These are phyloP conservation scores for Chytridiales sp. DNA, from an alignment of 371 early-diverging fungal species.

Conservation along the genomic window DNA sequence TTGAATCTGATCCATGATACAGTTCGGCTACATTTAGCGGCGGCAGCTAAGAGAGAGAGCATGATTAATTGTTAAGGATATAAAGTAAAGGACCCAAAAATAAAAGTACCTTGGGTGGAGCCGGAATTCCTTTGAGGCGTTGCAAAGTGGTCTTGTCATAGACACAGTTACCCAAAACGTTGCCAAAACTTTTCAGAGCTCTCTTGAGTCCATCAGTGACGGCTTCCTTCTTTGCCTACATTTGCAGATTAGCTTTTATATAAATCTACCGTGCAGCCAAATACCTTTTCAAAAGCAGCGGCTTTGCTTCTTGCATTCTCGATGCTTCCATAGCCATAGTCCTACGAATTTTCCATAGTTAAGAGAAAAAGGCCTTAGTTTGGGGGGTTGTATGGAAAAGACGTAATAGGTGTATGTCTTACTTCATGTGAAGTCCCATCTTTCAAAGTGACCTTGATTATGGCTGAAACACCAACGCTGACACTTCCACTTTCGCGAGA, in stretches of 20 bases:
- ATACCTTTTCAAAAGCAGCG: conserved; percentile 83
- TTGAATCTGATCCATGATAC: neutral
- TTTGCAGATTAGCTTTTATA: neutral
- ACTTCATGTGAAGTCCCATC: conserved; percentile 96
- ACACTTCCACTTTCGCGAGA: conserved; percentile 39
- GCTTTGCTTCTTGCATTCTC: conserved; percentile 85
- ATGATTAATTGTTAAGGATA: neutral
- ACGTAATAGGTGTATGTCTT: neutral
- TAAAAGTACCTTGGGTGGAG: conserved; percentile 20
- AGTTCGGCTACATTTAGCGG: neutral
- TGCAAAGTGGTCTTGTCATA: conserved; percentile 87
- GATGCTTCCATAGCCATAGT: conserved; percentile 83
- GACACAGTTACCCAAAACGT: conserved; percentile 91
- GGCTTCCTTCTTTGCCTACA: conserved; percentile 92
- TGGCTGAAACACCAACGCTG: conserved; percentile 78
- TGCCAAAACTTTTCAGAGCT: conserved; percentile 91
- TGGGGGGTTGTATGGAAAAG: neutral
- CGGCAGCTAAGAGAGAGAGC: neutral
- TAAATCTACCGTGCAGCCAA: neutral
- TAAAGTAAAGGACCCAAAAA: neutral
- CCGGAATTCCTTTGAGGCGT: conserved; percentile 47
- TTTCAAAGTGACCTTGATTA: conserved; percentile 84
- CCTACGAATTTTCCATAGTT: too few relatives aligned
- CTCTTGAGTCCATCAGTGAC: conserved; percentile 96
- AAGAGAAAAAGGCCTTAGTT: neutral